Evolutionary conservation across 176 grass and related monocot species (phyloP).

Genomic region (Echinochloa phyllopogon): DNA sequence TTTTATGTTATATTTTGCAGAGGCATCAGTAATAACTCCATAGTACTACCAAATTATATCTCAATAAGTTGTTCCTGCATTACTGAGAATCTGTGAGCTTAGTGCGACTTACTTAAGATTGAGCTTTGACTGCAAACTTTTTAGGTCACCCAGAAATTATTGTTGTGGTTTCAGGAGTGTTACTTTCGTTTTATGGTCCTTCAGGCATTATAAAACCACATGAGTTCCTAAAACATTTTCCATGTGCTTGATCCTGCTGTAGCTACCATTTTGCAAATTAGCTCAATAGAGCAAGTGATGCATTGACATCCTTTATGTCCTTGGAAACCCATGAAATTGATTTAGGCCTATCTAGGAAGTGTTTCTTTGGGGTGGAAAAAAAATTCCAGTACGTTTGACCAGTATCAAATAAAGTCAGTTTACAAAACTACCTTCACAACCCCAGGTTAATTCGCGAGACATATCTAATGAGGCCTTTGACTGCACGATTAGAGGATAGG

Average conservation of each 20-base stretch:
- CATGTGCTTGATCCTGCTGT: not conserved
- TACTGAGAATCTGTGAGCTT: not conserved
- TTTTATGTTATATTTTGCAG: constrained; percentile 22
- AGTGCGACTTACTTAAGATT: not conserved
- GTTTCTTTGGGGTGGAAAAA: too few relatives aligned
- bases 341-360: not conserved
- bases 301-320: not conserved
- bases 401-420: too few relatives aligned
- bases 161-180: not conserved
- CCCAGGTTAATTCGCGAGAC: too few relatives aligned
- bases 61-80: not conserved
- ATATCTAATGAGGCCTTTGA: too few relatives aligned
- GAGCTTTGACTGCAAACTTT: not conserved
- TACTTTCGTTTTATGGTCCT: not conserved
- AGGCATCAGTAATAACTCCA: not conserved
- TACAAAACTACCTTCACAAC: too few relatives aligned
- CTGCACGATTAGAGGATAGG: too few relatives aligned
- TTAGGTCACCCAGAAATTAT: not conserved
- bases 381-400: too few relatives aligned
- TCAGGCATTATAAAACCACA: not conserved
- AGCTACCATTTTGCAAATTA: not conserved
- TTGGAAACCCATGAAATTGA: not conserved
- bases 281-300: not conserved
- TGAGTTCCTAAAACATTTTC: not conserved
- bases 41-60: not conserved